Base-by-base conservation (phyloP, 768 basidiomycete genomes). In the Leccinum subgranulosum region DNA sequence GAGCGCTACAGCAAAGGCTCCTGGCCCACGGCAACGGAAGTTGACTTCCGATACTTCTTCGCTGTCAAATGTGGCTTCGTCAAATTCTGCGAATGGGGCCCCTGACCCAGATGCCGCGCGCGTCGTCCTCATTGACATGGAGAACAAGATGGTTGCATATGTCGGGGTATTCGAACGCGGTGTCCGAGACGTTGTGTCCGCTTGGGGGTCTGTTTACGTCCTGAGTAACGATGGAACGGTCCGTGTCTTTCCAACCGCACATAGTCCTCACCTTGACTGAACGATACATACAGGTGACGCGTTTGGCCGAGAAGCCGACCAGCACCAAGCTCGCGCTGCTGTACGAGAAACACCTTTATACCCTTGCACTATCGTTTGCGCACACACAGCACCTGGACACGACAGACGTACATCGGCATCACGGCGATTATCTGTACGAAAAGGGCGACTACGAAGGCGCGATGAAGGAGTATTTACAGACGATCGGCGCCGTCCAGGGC, bases 381-480 rank as follows among this genome's bases (percentile, higher is more conserved):
- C 80, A 86, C 63, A 89, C 88, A 0, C 89, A 92, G 60, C 80
- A 81, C 10, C 76, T 97, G 19, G 88, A 92, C 45, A 80, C 96
- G 1, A 92, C 93, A 0, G 94, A 97, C 64, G 94, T 98, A 21
- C 90, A 95, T 64, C 77, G 85, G 46, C 87, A 88, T 57, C 96
- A 94, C 66, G 96, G 94, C 1, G 95, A 98, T 66, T 85, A 94
- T 67, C 77, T 98, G 12, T 98, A 99, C 68, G 66, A 77, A 17
- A 97, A 96, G 71, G 88, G 87, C 5, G 94, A 98, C 65, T 96
- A 89, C 64, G 97, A 98, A 59, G 89, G 85, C 6, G 88, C 95
- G 0, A 96, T 98, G 91, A 81, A 84, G 34, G 94, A 97, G 68
- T 98, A 90, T 69, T 75, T 97, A 28, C 83, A 90, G 67, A 98